These are phyloP conservation scores for Sambucus nigra DNA, from an alignment of 129 eudicot species.

Conservation along the genomic window DNA sequence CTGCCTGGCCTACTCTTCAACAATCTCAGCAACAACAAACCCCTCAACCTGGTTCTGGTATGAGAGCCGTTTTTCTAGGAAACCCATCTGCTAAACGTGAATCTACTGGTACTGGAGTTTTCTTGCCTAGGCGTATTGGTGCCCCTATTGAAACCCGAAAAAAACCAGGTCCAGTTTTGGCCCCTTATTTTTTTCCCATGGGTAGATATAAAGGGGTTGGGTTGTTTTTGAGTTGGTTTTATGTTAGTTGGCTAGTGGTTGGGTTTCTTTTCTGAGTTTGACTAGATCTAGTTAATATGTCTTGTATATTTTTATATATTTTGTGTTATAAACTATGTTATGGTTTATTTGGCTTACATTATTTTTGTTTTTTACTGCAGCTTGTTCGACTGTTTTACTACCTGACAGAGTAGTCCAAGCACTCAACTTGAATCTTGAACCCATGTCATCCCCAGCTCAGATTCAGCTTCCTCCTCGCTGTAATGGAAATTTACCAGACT, in stretches of 20 bases:
- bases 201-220: neutral
- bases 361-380: slow-evolving; percentile 14
- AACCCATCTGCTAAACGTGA: slow-evolving; percentile 48
- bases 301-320: neutral
- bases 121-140: slow-evolving; percentile 65
- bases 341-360: slow-evolving; percentile 7
- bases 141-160: slow-evolving; percentile 47
- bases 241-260: too few relatives aligned
- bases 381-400: slow-evolving; percentile 53
- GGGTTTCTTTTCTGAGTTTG: neutral
- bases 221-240: neutral
- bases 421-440: slow-evolving; percentile 45
- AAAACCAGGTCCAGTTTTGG: slow-evolving; percentile 33
- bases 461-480: slow-evolving; percentile 22
- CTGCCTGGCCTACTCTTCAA: slow-evolving; percentile 69
- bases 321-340: neutral
- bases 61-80: slow-evolving; percentile 61
- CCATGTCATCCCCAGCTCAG: slow-evolving; percentile 29
- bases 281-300: slow-evolving; percentile 7
- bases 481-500: slow-evolving; percentile 16
- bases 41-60: slow-evolving; percentile 47
- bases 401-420: slow-evolving; percentile 81
- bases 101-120: slow-evolving; percentile 78
- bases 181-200: neutral
- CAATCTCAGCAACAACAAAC: slow-evolving; percentile 37